These are phyloP conservation scores for Huntiella savannae DNA, from an alignment of 2,329 filamentous ascomycete species.

Conservation along the genomic window DNA sequence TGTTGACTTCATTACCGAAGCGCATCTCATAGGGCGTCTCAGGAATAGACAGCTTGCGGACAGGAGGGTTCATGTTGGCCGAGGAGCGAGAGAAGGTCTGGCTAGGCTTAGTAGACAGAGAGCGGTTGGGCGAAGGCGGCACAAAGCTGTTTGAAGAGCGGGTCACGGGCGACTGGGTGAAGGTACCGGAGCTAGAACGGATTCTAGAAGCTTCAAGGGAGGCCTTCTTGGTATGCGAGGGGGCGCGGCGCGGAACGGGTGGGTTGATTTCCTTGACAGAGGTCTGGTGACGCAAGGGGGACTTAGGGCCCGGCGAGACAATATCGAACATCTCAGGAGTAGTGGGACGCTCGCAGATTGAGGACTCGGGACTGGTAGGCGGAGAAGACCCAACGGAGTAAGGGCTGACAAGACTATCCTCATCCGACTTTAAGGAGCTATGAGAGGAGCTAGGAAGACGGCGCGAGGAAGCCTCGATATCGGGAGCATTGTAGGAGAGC, in stretches of 20 bases:
- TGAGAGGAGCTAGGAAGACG: slow-evolving; percentile 31
- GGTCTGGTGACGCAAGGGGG: slow-evolving; percentile 19
- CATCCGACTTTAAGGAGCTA: slow-evolving; percentile 35
- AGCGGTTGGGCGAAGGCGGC: slow-evolving; percentile 31
- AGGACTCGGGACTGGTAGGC: slow-evolving; percentile 50
- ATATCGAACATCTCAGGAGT: slow-evolving; percentile 43
- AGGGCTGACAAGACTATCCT: slow-evolving; percentile 51
- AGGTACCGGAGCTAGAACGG: slow-evolving; percentile 40
- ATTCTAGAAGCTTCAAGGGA: slow-evolving; percentile 51
- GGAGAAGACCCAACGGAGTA: slow-evolving; percentile 35
- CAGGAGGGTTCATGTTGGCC: slow-evolving; percentile 8
- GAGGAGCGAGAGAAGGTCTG: slow-evolving; percentile 15
- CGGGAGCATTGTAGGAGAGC: slow-evolving; percentile 84
- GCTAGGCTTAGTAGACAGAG: slow-evolving; percentile 13
- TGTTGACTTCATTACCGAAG: slow-evolving; percentile 21
- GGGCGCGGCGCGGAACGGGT: slow-evolving; percentile 61
- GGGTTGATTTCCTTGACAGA: slow-evolving; percentile 26
- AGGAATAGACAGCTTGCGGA: slow-evolving; percentile 17
- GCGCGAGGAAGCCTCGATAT: slow-evolving; percentile 33
- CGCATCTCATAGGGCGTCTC: slow-evolving; percentile 14
- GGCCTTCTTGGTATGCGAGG: slow-evolving; percentile 77
- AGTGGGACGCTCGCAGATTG: slow-evolving; percentile 32
- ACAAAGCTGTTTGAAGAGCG: slow-evolving; percentile 23
- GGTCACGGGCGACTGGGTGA: slow-evolving; percentile 29
- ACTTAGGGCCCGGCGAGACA: slow-evolving; percentile 25